Percentiles rank a stretch among this genome's conserved stretches.
Conservation (phyloP, 2,329 filamentous ascomycete genomes). For the Hypoxylon sp. region DNA sequence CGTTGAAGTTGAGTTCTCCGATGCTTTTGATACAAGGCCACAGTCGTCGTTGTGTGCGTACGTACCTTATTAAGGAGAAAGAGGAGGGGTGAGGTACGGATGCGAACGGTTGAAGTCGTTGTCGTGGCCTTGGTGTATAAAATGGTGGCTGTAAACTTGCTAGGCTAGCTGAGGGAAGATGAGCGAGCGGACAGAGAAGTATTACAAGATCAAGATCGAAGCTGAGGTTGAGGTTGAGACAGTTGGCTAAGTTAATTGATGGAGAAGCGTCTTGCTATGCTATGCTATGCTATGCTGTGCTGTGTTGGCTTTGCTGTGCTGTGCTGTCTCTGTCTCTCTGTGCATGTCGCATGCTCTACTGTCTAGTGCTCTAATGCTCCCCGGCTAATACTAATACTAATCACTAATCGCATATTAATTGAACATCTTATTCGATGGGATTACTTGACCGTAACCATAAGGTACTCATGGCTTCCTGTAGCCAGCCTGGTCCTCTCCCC, state of each 20-base stretch:
- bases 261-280: slow-evolving; percentile 2
- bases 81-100: neutral
- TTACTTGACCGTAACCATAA: too few species aligned
- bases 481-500: too few species aligned
- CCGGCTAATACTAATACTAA: too few species aligned
- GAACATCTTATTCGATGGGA: too few species aligned
- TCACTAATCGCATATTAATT: too few species aligned
- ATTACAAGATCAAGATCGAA: neutral
- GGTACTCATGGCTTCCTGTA: too few species aligned
- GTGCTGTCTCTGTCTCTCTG: neutral
- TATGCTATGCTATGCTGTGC: neutral
- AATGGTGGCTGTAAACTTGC: neutral
- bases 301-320: neutral
- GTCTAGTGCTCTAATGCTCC: neutral
- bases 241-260: slow-evolving; percentile 4
- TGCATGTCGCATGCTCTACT: neutral
- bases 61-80: neutral
- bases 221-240: neutral
- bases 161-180: slow-evolving; percentile 2
- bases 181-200: too few species aligned
- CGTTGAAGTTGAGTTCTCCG: neutral
- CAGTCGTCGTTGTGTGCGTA: neutral
- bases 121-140: slow-evolving; percentile 12
- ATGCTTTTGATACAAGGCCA: slow-evolving; percentile 2
- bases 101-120: neutral